These are phyloP conservation scores for Coffea humblotiana DNA, from an alignment of 305 asterid genomes.

Conservation along the genomic window DNA sequence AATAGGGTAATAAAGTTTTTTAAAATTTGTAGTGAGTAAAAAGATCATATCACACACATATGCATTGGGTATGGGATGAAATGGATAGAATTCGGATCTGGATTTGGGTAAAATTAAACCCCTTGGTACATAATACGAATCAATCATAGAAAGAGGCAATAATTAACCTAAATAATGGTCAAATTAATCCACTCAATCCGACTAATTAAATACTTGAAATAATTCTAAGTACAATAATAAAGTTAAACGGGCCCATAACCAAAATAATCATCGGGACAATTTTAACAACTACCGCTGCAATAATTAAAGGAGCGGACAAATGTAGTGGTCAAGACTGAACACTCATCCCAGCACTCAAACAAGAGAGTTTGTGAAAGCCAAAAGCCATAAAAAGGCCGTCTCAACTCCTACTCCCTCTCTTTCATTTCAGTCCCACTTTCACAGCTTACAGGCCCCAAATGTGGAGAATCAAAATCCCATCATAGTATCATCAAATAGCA, in stretches of 20 bases:
- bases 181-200: not conserved
- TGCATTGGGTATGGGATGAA: no score
- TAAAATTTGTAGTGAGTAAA: no score
- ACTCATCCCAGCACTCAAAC: not conserved
- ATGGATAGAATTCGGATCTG: no score
- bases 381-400: constrained; percentile 9
- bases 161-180: not conserved
- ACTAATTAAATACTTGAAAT: not conserved
- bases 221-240: not conserved
- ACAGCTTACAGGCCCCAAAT: not conserved
- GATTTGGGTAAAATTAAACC: no score
- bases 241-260: not conserved
- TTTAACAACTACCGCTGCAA: constrained; percentile 1
- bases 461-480: not conserved
- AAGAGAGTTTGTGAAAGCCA: not conserved
- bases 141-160: not conserved
- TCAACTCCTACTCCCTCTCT: not conserved
- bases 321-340: not conserved
- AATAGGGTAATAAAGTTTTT: no score
- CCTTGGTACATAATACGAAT: not conserved
- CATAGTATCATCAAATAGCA: not conserved
- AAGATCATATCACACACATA: no score
- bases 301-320: not conserved
- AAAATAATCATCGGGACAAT: not conserved
- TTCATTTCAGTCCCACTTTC: not conserved